Percentiles rank a stretch among this genome's conserved stretches.
Evolutionary conservation across 805 yeast genomes (phyloP).

Genomic region (Sungouiella blattae): DNA sequence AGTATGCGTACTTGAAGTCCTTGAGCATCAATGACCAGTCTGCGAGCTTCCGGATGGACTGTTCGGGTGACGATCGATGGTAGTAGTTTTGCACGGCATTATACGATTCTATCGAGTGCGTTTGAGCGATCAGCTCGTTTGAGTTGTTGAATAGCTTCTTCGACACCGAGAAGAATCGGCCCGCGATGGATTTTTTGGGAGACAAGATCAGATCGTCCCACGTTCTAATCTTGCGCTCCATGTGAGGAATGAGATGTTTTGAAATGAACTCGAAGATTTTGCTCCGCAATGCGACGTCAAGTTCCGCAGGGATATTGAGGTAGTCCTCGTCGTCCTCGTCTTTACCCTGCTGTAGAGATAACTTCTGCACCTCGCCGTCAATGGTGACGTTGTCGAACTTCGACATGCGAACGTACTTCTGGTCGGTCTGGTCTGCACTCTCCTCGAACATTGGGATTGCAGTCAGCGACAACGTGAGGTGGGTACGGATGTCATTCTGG

Average conservation of each 20-base stretch:
- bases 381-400: conserved; percentile 38
- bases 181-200: conserved; percentile 73
- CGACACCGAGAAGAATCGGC: conserved; percentile 66
- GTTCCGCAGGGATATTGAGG: conserved; percentile 27
- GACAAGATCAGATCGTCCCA: conserved; percentile 85
- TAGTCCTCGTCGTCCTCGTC: conserved; percentile 8
- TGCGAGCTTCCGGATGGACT: conserved; percentile 74
- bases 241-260: conserved; percentile 66
- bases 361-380: conserved; percentile 47
- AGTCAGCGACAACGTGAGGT: conserved; percentile 27
- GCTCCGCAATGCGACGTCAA: conserved; percentile 37
- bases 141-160: conserved; percentile 52
- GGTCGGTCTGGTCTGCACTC: background rate
- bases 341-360: conserved; percentile 20
- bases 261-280: conserved; percentile 47
- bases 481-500: conserved; percentile 24
- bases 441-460: conserved; percentile 12
- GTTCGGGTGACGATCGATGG: conserved; percentile 61
- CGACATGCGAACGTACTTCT: conserved; percentile 4
- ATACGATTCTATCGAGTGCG: conserved; percentile 23
- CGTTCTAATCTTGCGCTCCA: conserved; percentile 73
- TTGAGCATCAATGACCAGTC: conserved; percentile 92
- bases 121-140: conserved; percentile 13
- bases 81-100: conserved; percentile 56
- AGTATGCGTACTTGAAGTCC: conserved; percentile 80